Evolutionary conservation across 805 yeast species (phyloP), one percentile per base, ranked within the genome.

Genomic region (Cyberlindnera mycetangii): DNA sequence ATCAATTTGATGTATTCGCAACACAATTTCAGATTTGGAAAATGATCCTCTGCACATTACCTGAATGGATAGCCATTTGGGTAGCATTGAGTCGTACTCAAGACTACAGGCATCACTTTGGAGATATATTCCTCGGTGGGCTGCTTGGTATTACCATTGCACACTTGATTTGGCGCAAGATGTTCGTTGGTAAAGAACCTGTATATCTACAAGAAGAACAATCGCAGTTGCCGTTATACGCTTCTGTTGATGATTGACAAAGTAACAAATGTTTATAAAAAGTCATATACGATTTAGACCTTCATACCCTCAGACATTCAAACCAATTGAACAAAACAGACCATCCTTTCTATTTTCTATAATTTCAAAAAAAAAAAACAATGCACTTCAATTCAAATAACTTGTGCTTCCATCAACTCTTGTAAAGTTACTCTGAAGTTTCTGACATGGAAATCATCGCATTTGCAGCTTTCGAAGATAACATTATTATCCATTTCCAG

Each of bases 51-150:
- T 66, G 78, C 2, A 58, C 68, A 4, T 37, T 74, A 11, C 92
- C 93, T 2, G 60, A 76, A 2, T 56, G 88, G n/a, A 71, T 84
- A 1, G 97, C 97, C 0, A 57, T 75, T 1, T 74, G 81, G 52
- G 80, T 93, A 49, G 97, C 97, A 0, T 62, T 86, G 43, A 79
- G 92, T 28, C 76, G 99, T 52, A 86, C 95, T 2, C 84, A 85
- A 54, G 98, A 92, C 65, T 89, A 89, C 65, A 75, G 96, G 60
- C 99, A 92, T 59, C 97, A 90, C 65, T 88, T 85, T 60, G 71
- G 85, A 16, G 99, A 92, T 63, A 81, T 92, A 3, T 50, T 83
- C 1, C 59, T 82, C n/a, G 99, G 99, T 9, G 69, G 83, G 15
- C 12, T 70, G 2, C 58, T 93, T 7, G 99, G 99, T 0, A 30